Evolutionary conservation across 1,139 yeast species (phyloP).

Genomic region (Suhomyces taliae): DNA sequence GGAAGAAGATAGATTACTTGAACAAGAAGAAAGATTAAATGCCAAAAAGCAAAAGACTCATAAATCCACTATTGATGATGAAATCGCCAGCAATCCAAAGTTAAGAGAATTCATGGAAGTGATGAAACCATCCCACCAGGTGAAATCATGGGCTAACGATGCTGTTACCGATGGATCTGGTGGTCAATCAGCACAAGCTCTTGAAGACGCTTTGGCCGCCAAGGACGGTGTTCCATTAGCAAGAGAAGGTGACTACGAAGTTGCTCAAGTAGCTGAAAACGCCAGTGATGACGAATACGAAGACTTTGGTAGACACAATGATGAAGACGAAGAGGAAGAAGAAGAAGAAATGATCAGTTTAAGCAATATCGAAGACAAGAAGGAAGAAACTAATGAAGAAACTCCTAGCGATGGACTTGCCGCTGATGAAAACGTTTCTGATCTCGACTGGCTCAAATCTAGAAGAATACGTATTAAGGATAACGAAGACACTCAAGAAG

Average conservation of each 20-base stretch:
- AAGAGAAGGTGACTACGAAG: slow-evolving; percentile 17
- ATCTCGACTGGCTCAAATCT: slow-evolving; percentile 84
- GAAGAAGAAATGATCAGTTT: slow-evolving; percentile 22
- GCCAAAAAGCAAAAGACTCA: slow-evolving; percentile 24
- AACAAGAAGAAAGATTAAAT: slow-evolving; percentile 45
- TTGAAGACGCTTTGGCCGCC: slow-evolving; percentile 40
- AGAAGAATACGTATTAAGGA: slow-evolving; percentile 69
- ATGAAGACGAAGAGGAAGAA: slow-evolving; percentile 29
- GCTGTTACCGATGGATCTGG: slow-evolving; percentile 55
- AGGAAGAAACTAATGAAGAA: slow-evolving; percentile 19
- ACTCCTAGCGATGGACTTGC: slow-evolving; percentile 33
- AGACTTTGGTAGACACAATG: slow-evolving; percentile 38
- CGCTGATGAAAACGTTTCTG: slow-evolving; percentile 60
- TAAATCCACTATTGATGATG: slow-evolving; percentile 48
- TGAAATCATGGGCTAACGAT: slow-evolving; percentile 77
- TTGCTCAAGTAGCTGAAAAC: slow-evolving; percentile 37
- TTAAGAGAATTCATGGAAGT: slow-evolving; percentile 80
- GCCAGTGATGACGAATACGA: slow-evolving; percentile 72
- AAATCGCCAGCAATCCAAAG: slow-evolving; percentile 63
- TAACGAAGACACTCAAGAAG: slow-evolving; percentile 12
- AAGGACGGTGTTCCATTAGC: slow-evolving; percentile 18
- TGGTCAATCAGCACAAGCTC: slow-evolving; percentile 46
- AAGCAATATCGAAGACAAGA: slow-evolving; percentile 16
- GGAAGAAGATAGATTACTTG: slow-evolving; percentile 53
- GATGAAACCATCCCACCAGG: slow-evolving; percentile 70